Evolutionary conservation across 257 asterid species (phyloP), one percentile per base, ranked within the genome.

Genomic region (Verbascum thapsus): DNA sequence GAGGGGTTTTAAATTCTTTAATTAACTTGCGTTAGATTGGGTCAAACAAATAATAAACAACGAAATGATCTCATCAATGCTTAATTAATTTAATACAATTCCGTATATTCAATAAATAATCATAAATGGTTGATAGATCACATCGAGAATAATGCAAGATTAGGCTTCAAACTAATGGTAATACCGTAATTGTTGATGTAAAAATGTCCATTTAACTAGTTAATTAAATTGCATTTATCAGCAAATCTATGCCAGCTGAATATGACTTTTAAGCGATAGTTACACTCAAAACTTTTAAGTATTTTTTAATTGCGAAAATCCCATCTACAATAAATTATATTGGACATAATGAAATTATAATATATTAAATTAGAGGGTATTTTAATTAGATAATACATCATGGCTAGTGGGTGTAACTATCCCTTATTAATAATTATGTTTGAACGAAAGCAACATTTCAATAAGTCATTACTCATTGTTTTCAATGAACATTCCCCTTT

Each of bases 41-140:
- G 19, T 53, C 18, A 41, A 26, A 58, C 13, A 11, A 16, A 38
- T 0, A 41, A 51, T 37, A 26, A 52, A 52, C 10, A 51, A 69
- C 53, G 18, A 51, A 53, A 41, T 13, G 52, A 13, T 30, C 15
- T 42, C 30, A 53, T 53, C 74, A 22, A 23, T 39, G 40, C 32
- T 10, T 8, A 15, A 61, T 37, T 63, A 37, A 37, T 47, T 17
- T 63, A n/a, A n/a, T n/a, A n/a, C n/a, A n/a, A n/a, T n/a, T n/a
- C n/a, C n/a, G n/a, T n/a, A n/a, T n/a, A n/a, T n/a, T n/a, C n/a
- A n/a, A n/a, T n/a, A n/a, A n/a, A n/a, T n/a, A n/a, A n/a, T n/a
- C n/a, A n/a, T n/a, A n/a, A n/a, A n/a, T n/a, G 38, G 64, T 58
- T 59, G 69, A 59, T 65, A 51, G 63, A 65, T 72, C 77, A 53